Base-by-base conservation (phyloP, 2,329 filamentous ascomycete genomes). In the Fusarium verrucosum region DNA sequence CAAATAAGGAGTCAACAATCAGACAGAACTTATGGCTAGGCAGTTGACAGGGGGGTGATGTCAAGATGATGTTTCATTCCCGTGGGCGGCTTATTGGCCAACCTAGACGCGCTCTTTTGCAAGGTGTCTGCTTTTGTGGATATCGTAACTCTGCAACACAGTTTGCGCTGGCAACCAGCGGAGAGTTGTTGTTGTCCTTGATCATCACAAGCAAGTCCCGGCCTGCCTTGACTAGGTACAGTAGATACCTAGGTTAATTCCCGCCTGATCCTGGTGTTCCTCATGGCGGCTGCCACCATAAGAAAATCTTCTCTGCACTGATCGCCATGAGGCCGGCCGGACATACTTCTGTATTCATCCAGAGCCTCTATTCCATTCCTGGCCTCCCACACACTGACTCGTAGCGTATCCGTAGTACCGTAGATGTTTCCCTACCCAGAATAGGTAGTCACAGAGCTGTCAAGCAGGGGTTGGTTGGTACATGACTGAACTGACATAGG, bases 281-380 rank as follows among this genome's bases (percentile, higher is more conserved):
- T 63, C 65, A 69, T 52, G 26, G 40, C 45, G 38, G 61, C 54
- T 68, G 49, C 40, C 58, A 56, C 46, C 55, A 58, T 43, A 43
- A 45, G 33, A 50, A 55, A 56, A 63, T 55, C 41, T 38, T 50
- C 51, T 23, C 49, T 62, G 58, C 66, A 68, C 40, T 68, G 61
- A 68, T 71, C 68, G 55, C 58, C 56, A 52, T 52, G 66, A 65
- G 66, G 50, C 49, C 62, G 57, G 45, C 45, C 57, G 47, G 54
- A 70, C 43, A 58, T 69, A 62, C 46, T 66, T 61, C 63, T 66
- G 35, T 40, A 61, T 53, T 62, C 63, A 67, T 68, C 60, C 50
- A 65, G 58, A 64, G 44, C 68, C 55, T 57, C 62, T 46, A 68
- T 68, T 60, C 62, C 49, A 68, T 68, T 60, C 41, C 52, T 52